Evolutionary conservation across 495 filamentous ascomycete genomes (phyloP).

Genomic region (Tuber microsphaerosporum): DNA sequence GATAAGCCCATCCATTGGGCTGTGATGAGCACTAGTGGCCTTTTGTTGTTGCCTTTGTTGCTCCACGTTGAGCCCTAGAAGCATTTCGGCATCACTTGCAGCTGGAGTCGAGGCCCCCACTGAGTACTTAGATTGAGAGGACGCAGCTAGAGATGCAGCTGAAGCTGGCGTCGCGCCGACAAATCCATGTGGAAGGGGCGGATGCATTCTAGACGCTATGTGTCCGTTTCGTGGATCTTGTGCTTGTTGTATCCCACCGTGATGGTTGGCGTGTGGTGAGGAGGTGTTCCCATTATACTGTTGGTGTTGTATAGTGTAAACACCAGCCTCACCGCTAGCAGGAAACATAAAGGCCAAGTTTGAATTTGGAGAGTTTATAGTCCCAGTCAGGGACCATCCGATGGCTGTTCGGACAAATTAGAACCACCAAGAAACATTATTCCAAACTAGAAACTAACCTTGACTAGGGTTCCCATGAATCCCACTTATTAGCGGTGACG

Average conservation of each 20-base stretch:
- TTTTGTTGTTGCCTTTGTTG: conserved; percentile 22
- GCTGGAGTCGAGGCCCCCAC: conserved; percentile 23
- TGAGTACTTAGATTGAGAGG: conserved; percentile 20
- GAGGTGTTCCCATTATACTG: neutral
- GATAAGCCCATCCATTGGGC: conserved; percentile 24
- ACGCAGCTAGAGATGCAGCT: conserved; percentile 11
- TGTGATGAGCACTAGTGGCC: neutral
- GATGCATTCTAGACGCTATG: conserved; percentile 23
- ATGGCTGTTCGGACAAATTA: conserved; percentile 51
- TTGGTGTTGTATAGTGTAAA: neutral
- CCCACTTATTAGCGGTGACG: conserved; percentile 43
- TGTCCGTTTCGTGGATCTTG: conserved; percentile 18
- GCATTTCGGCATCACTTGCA: conserved; percentile 27
- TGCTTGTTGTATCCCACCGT: neutral
- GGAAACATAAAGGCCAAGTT: conserved; percentile 52
- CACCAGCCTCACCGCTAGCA: neutral
- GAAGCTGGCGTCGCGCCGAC: neutral
- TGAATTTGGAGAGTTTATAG: conserved; percentile 71
- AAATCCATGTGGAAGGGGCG: conserved; percentile 14
- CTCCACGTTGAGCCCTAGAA: conserved; percentile 23
- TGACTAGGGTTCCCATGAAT: conserved; percentile 50
- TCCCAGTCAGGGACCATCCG: conserved; percentile 72
- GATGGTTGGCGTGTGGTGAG: conserved; percentile 10
- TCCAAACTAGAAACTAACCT: conserved; percentile 44
- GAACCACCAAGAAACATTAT: conserved; percentile 42